Conservation (phyloP, 1,139 yeast species). For the Lodderomyces jiufengensis region DNA sequence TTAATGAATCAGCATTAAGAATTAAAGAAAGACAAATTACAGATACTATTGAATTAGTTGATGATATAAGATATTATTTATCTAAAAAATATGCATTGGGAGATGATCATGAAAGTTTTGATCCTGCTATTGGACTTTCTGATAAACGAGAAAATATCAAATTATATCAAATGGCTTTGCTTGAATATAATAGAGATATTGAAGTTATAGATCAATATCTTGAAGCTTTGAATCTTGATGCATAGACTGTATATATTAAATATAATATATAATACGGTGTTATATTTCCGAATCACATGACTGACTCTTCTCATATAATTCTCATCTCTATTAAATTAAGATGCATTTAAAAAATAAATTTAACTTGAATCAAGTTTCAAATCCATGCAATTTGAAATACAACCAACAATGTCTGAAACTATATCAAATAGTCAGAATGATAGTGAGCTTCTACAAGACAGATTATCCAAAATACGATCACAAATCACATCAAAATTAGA, state of each 20-base stretch:
- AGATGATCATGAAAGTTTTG: slow-evolving; percentile 30
- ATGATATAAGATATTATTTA: slow-evolving; percentile 69
- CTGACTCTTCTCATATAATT: too few species aligned
- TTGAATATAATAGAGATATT: slow-evolving; percentile 30
- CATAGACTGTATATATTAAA: slow-evolving; percentile 22
- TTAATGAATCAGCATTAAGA: slow-evolving; percentile 50
- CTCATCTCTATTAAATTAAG: slow-evolving; percentile 8
- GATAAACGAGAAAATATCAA: slow-evolving; percentile 24
- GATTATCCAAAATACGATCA: slow-evolving; percentile 62
- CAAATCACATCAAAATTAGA: slow-evolving; percentile 75
- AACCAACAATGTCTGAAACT: slow-evolving; percentile 22
- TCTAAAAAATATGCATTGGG: slow-evolving; percentile 42
- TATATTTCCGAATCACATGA: too few species aligned
- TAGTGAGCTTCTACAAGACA: slow-evolving; percentile 49
- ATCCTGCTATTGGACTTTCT: slow-evolving; percentile 18
- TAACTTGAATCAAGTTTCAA: background rate
- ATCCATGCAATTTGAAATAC: background rate
- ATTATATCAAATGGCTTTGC: slow-evolving; percentile 28
- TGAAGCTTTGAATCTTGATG: slow-evolving; percentile 42
- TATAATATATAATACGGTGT: too few species aligned
- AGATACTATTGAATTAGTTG: slow-evolving; percentile 75
- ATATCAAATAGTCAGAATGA: slow-evolving; percentile 39
- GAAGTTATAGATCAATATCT: slow-evolving; percentile 44
- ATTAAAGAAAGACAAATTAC: slow-evolving; percentile 63
- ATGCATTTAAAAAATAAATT: slow-evolving; percentile 2